Evolutionary conservation across 2,329 filamentous ascomycete genomes (phyloP).

Genomic region (Alternaria triticina): DNA sequence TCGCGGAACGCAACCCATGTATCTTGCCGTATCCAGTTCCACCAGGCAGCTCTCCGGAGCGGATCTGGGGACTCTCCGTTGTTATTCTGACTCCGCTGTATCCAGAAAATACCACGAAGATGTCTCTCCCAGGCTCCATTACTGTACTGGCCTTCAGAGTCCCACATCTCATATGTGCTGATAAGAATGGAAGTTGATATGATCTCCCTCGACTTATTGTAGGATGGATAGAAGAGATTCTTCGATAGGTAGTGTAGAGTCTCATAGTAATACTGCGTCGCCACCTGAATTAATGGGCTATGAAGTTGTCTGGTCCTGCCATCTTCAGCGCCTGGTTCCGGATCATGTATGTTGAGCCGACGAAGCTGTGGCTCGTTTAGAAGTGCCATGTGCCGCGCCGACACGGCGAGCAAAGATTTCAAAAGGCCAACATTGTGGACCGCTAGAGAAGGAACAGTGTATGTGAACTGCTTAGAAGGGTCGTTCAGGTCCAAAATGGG

Average conservation of each 20-base stretch:
- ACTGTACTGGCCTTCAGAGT: slow-evolving; percentile 54
- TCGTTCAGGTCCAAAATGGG: slow-evolving; percentile 55
- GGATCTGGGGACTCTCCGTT: slow-evolving; percentile 63
- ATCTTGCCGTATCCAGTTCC: slow-evolving; percentile 71
- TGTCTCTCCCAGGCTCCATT: slow-evolving; percentile 66
- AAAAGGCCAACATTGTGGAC: slow-evolving; percentile 63
- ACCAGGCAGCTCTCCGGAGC: slow-evolving; percentile 66
- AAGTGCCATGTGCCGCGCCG: slow-evolving; percentile 59
- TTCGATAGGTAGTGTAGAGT: slow-evolving; percentile 67
- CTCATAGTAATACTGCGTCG: slow-evolving; percentile 66
- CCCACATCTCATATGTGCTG: slow-evolving; percentile 71
- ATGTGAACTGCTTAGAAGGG: slow-evolving; percentile 48
- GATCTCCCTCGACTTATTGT: slow-evolving; percentile 64
- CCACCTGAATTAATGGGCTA: slow-evolving; percentile 46
- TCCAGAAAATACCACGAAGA: slow-evolving; percentile 70
- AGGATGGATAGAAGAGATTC: slow-evolving; percentile 64
- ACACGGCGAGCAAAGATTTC: slow-evolving; percentile 64
- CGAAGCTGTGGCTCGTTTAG: slow-evolving; percentile 35
- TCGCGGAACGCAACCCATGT: slow-evolving; percentile 70
- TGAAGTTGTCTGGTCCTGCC: slow-evolving; percentile 19
- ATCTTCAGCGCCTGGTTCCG: slow-evolving; percentile 18
- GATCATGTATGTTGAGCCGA: slow-evolving; percentile 37
- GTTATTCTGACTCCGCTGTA: slow-evolving; percentile 67
- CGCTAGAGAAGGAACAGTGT: slow-evolving; percentile 45
- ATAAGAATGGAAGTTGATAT: slow-evolving; percentile 66